These are phyloP conservation scores for Cynanchum wilfordii DNA, from an alignment of 257 asterid species.

Conservation along the genomic window DNA sequence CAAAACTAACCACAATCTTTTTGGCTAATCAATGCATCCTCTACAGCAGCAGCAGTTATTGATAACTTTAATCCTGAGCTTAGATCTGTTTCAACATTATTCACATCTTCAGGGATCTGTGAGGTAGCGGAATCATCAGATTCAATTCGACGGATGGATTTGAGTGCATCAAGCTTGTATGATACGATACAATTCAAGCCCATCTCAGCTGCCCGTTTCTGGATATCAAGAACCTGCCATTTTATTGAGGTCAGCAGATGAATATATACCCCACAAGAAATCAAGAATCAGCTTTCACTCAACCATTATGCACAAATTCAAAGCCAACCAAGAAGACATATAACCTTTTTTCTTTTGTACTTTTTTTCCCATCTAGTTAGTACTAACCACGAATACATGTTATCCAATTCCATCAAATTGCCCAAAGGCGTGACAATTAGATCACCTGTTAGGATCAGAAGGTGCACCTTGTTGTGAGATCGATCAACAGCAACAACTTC, in stretches of 20 bases:
- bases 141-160: constrained; percentile 47
- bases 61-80: constrained; percentile 17
- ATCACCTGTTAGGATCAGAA: constrained; percentile 55
- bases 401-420: neutral
- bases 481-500: constrained; percentile 84
- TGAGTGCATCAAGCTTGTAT: constrained; percentile 82
- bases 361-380: neutral
- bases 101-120: constrained; percentile 23
- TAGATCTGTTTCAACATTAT: constrained; percentile 18
- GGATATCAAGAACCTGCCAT: constrained; percentile 74
- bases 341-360: neutral
- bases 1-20: constrained; percentile 17
- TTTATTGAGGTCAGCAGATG: constrained; percentile 2
- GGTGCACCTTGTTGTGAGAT: constrained; percentile 98
- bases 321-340: constrained; percentile 3
- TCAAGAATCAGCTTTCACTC: neutral
- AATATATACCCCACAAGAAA: neutral
- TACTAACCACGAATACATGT: neutral
- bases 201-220: constrained; percentile 83
- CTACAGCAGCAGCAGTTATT: constrained; percentile 24
- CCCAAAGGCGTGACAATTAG: neutral
- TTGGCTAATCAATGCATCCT: constrained; percentile 30
- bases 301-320: neutral
- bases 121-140: constrained; percentile 34
- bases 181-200: constrained; percentile 70